phyloP scores from a whole-genome alignment of 2,329 filamentous ascomycete genomes.

The Neopestalotiopsis clavispora region DNA sequence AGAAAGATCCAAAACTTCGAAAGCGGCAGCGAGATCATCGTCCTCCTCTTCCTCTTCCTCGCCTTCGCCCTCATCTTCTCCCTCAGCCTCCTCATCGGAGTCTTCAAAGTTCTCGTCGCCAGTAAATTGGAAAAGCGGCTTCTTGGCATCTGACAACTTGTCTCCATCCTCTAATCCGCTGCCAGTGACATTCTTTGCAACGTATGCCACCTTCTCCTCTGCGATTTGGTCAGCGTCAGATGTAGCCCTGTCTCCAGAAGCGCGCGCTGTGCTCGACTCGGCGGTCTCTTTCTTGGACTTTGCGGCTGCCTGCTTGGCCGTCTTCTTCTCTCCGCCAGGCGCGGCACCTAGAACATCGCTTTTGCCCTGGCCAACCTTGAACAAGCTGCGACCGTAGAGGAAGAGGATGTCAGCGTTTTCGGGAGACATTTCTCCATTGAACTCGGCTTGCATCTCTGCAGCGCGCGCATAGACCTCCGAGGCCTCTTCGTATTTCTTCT shows the following conservation, averaged over 20 bases:
- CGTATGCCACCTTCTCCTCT: conserved; percentile 50
- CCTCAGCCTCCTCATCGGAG: conserved; percentile 74
- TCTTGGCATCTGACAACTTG: conserved; percentile 56
- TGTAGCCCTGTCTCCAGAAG: conserved; percentile 42
- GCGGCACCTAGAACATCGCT: conserved; percentile 92
- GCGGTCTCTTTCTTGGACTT: conserved; percentile 44
- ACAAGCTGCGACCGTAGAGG: conserved; percentile 90
- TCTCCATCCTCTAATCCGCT: conserved; percentile 42
- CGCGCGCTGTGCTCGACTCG: conserved; percentile 41
- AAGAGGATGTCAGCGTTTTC: conserved; percentile 95
- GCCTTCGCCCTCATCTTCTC: conserved; percentile 44
- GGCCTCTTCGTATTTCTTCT: conserved; percentile 86
- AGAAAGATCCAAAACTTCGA: conserved; percentile 83
- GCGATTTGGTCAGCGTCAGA: conserved; percentile 47
- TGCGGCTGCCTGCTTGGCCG: conserved; percentile 45
- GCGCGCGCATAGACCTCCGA: conserved; percentile 88
- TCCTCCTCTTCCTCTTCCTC: conserved; percentile 63
- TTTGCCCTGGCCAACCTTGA: conserved; percentile 91
- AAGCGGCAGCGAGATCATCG: conserved; percentile 79
- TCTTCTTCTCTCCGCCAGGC: conserved; percentile 64
- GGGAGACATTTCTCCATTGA: conserved; percentile 90
- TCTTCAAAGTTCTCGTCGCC: conserved; percentile 94
- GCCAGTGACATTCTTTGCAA: conserved; percentile 47
- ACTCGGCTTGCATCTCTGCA: conserved; percentile 84
- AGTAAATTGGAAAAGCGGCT: conserved; percentile 87